Percentiles rank a stretch among this genome's conserved stretches.
These are phyloP conservation scores for Globisporangium spiculum DNA, from an alignment of 352 stramenopile genomes.

Conservation along the genomic window DNA sequence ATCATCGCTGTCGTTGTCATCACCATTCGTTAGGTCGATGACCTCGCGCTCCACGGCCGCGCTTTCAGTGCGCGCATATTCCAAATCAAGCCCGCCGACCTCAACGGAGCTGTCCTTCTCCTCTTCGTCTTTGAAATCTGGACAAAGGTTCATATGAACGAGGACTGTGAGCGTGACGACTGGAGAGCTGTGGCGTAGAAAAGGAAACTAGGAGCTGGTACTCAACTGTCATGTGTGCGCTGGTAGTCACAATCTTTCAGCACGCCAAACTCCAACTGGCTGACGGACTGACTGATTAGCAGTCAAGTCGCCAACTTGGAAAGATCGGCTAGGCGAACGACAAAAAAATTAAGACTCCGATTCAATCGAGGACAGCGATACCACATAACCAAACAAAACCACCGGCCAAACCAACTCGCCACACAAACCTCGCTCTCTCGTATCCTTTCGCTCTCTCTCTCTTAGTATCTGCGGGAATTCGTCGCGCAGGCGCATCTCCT, in stretches of 20 bases:
- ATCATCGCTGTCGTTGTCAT: neutral
- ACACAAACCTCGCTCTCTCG: neutral
- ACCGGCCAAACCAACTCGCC: neutral
- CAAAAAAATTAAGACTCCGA: neutral
- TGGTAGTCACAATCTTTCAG: neutral
- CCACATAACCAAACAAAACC: neutral
- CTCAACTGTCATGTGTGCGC: neutral
- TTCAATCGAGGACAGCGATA: neutral
- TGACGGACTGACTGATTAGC: neutral
- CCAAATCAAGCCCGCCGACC: no score
- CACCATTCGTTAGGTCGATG: neutral
- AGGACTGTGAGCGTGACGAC: neutral
- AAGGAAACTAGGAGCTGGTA: neutral
- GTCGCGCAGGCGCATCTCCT: constrained; percentile 22
- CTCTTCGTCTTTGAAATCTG: neutral
- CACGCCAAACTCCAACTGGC: neutral
- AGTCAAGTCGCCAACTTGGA: no score
- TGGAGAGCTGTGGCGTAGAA: neutral
- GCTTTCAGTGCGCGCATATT: no score
- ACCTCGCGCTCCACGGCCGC: neutral
- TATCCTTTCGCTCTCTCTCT: neutral
- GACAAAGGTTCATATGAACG: neutral
- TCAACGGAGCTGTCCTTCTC: neutral
- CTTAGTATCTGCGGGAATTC: neutral
- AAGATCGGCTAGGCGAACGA: neutral